phyloP scores from a whole-genome alignment of 2,329 filamentous ascomycete genomes.

The Talaromyces islandicus region DNA sequence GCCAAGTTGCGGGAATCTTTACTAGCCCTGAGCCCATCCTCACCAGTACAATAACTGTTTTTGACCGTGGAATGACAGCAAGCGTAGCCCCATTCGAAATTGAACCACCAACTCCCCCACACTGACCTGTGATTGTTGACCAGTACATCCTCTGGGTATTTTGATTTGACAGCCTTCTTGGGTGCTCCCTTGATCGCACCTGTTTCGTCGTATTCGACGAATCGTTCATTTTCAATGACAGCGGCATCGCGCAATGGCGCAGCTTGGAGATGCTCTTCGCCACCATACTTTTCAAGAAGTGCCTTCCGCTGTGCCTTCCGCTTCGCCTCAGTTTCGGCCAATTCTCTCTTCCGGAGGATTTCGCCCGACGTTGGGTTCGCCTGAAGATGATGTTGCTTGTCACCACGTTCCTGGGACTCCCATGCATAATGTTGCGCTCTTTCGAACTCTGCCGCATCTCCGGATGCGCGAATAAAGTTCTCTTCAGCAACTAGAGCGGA shows the following conservation, averaged over 20 bases:
- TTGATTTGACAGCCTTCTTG: conserved; percentile 71
- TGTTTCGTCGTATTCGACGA: conserved; percentile 89
- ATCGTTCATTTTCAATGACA: conserved; percentile 75
- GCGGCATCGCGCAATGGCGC: conserved; percentile 60
- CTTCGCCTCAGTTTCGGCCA: conserved; percentile 64
- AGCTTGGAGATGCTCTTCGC: conserved; percentile 55
- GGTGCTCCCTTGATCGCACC: conserved; percentile 85
- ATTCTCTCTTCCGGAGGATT: conserved; percentile 72
- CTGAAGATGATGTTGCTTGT: conserved; percentile 80
- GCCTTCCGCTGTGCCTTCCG: conserved; percentile 62
- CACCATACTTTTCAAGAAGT: conserved; percentile 77
- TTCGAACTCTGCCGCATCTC: conserved; percentile 90
- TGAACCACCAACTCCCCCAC: conserved; percentile 96
- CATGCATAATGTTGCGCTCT: conserved; percentile 84
- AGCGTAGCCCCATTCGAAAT: conserved; percentile 91
- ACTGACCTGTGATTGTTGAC: conserved; percentile 88
- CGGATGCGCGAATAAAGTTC: conserved; percentile 80
- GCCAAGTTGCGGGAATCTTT: conserved; percentile 65
- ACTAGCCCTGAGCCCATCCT: conserved; percentile 75
- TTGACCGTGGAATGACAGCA: conserved; percentile 92
- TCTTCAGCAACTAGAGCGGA: conserved; percentile 85
- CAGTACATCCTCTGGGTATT: conserved; percentile 82
- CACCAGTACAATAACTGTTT: conserved; percentile 96
- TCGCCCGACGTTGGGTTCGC: conserved; percentile 95
- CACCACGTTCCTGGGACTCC: conserved; percentile 83